phyloP scores from a whole-genome alignment of 2,329 filamentous ascomycete genomes.

The Fusarium sterilihyphosum region DNA sequence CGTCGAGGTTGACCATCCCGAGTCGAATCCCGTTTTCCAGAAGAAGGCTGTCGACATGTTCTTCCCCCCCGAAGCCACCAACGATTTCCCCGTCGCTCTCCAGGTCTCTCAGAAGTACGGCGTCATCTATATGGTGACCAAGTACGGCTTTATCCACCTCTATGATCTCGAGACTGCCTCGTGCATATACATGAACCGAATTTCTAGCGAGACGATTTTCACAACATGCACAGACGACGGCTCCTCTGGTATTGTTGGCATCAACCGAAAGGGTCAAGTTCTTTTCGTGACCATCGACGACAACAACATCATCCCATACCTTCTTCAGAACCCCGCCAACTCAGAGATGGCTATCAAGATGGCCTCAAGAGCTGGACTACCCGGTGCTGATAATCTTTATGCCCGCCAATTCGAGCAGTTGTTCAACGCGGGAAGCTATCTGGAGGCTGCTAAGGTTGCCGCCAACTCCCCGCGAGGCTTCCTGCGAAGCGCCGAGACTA shows the following conservation, averaged over 20 bases:
- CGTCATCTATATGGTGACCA: constrained; percentile 96
- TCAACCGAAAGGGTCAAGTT: constrained; percentile 98
- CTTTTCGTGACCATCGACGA: constrained; percentile 95
- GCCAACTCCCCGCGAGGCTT: constrained; percentile 97
- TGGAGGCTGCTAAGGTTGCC: constrained; percentile 92
- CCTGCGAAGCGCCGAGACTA: constrained; percentile 91
- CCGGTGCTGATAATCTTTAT: constrained; percentile 94
- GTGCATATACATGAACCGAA: constrained; percentile 99
- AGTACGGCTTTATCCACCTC: constrained; percentile 98
- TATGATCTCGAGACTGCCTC: constrained; percentile 97
- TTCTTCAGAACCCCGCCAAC: constrained; percentile 96
- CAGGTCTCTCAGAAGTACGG: constrained; percentile 98
- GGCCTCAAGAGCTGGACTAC: constrained; percentile 90
- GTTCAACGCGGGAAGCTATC: constrained; percentile 80
- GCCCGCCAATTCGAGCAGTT: constrained; percentile 92
- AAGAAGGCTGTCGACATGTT: constrained; percentile 99
- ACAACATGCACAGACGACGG: constrained; percentile 86
- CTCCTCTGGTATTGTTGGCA: constrained; percentile 88
- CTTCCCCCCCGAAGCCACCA: constrained; percentile 94
- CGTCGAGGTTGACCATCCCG: constrained; percentile 94
- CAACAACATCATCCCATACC: constrained; percentile 88
- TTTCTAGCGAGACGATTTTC: constrained; percentile 99
- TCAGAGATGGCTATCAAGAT: constrained; percentile 94
- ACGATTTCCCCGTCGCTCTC: constrained; percentile 98
- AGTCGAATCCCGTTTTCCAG: constrained; percentile 86